Conservation (phyloP, 2,329 filamentous ascomycete species). For the Hypoxylon sp. region DNA sequence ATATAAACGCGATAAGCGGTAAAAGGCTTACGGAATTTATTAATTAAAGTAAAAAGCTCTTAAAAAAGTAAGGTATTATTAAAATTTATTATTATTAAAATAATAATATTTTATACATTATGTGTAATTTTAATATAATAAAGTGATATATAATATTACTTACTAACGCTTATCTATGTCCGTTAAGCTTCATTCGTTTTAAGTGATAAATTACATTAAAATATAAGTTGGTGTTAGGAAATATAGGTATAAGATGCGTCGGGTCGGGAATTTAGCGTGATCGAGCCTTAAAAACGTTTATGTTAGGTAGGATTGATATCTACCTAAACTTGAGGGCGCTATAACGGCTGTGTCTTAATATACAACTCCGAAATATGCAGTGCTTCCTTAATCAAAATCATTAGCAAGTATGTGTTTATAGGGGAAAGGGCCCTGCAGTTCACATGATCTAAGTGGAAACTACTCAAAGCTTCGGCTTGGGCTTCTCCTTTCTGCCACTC, state of each 20-base stretch:
- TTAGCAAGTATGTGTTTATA: neutral
- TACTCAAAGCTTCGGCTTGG: constrained; percentile 61
- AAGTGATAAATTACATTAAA: neutral
- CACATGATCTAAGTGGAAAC: neutral
- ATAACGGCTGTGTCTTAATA: neutral
- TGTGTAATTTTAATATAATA: no score
- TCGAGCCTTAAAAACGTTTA: no score
- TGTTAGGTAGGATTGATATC: neutral
- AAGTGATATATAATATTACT: neutral
- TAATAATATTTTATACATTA: no score
- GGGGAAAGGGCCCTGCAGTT: neutral
- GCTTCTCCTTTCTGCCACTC: constrained; percentile 54
- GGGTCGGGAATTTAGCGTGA: neutral
- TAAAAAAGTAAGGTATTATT: no score
- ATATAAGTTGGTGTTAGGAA: neutral
- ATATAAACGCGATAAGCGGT: no score
- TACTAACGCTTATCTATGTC: neutral
- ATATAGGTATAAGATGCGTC: neutral
- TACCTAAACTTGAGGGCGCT: neutral
- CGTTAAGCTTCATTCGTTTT: neutral
- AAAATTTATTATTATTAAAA: no score
- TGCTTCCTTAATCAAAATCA: neutral
- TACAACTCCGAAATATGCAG: neutral
- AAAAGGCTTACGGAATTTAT: no score
- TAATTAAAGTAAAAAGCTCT: no score